A percentile compares a stretch with the other conserved stretches of the same genome.
Evolutionary conservation across 2,329 filamentous ascomycete genomes (phyloP).

Genomic region (Fusarium sp.): DNA sequence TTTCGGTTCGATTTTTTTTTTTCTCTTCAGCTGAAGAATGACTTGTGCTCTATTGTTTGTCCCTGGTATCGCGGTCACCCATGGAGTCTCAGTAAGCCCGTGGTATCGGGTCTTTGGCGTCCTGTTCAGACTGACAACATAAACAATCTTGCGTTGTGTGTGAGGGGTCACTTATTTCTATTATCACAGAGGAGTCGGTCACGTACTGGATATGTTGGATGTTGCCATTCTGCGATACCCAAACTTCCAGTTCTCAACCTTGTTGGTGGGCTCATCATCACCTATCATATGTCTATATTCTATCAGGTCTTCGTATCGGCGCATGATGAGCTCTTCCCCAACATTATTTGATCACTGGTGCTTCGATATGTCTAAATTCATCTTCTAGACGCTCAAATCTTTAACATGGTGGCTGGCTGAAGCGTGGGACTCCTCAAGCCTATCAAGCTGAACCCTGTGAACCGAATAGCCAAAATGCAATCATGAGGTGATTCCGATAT

Average conservation of each 20-base stretch:
- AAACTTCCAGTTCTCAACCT: neutral
- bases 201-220: neutral
- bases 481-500: neutral
- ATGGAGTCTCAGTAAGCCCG: neutral
- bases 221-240: neutral
- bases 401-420: neutral
- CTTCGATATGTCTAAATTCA: neutral
- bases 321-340: neutral
- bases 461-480: neutral
- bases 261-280: neutral
- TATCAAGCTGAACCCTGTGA: neutral
- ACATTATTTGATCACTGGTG: neutral
- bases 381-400: neutral
- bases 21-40: neutral
- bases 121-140: neutral
- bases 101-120: conserved; percentile 1
- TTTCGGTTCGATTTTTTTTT: neutral
- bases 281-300: neutral
- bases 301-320: neutral
- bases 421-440: neutral
- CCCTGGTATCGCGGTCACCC: conserved; percentile 4
- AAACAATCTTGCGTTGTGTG: conserved; percentile 5
- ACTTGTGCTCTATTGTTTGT: neutral
- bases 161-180: neutral
- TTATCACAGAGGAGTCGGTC: neutral